A percentile compares a stretch with the other conserved stretches of the same genome.
Conservation (phyloP, 2,329 filamentous ascomycete genomes). For the Cadophora luteo-olivacea region DNA sequence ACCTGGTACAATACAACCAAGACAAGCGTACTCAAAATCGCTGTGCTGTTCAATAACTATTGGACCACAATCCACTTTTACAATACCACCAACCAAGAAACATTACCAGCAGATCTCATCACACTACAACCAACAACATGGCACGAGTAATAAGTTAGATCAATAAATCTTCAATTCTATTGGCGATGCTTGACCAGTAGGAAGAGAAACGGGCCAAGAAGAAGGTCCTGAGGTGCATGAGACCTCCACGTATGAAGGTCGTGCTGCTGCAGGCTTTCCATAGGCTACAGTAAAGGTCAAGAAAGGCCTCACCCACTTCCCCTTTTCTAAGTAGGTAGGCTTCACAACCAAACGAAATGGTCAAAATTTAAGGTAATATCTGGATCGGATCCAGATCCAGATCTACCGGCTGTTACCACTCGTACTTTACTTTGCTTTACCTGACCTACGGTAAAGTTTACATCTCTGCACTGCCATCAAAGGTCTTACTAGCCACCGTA, state of each 20-base stretch:
- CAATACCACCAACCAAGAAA: constrained; percentile 13
- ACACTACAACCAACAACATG: constrained; percentile 18
- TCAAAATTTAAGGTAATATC: background rate
- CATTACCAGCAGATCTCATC: constrained; percentile 21
- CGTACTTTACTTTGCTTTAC: background rate
- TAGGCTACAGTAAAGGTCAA: background rate
- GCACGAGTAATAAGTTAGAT: constrained; percentile 19
- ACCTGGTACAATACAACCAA: background rate
- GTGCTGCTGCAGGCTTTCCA: constrained; percentile 16
- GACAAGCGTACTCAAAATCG: background rate
- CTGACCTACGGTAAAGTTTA: constrained; percentile 5
- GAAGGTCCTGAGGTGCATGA: constrained; percentile 27
- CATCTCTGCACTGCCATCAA: constrained; percentile 1
- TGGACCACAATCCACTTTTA: constrained; percentile 24
- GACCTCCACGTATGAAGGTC: constrained; percentile 10
- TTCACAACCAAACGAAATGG: background rate
- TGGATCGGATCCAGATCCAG: background rate
- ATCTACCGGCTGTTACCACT: background rate
- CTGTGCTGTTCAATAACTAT: constrained; percentile 22
- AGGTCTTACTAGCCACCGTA: background rate
- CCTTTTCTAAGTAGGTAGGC: background rate
- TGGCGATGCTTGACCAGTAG: constrained; percentile 24
- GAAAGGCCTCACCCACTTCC: background rate
- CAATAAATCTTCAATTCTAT: constrained; percentile 20
- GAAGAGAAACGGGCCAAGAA: constrained; percentile 18